A percentile compares a stretch with the other conserved stretches of the same genome.
phyloP scores from a whole-genome alignment of 2,329 filamentous ascomycete genomes.

The Zelopaecilomyces penicillatus region DNA sequence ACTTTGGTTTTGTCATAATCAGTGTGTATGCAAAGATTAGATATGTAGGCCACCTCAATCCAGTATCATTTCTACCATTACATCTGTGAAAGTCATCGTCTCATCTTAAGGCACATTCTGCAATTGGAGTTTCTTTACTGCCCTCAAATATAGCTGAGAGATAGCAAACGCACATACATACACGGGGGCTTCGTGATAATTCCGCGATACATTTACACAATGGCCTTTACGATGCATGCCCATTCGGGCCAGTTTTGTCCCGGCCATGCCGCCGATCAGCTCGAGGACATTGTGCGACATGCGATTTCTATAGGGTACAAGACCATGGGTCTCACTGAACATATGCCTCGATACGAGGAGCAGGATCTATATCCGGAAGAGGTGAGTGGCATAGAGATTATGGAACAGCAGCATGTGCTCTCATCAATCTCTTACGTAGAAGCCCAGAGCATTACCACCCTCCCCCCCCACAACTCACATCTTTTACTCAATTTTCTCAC shows the following conservation, averaged over 20 bases:
- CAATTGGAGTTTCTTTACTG: too few relatives aligned
- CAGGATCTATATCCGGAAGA: constrained; percentile 91
- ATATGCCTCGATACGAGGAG: constrained; percentile 73
- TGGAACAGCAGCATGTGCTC: too few relatives aligned
- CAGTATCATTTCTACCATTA: too few relatives aligned
- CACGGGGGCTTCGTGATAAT: too few relatives aligned
- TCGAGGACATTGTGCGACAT: constrained; percentile 74
- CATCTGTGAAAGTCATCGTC: too few relatives aligned
- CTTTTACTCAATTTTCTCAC: constrained; percentile 1
- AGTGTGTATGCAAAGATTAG: too few relatives aligned
- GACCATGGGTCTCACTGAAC: constrained; percentile 83
- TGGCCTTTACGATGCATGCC: constrained; percentile 97
- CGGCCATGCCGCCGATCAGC: constrained; percentile 72
- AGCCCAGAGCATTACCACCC: constrained; percentile 8
- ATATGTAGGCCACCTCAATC: too few relatives aligned
- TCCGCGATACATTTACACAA: constrained; percentile 26
- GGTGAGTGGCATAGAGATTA: constrained; percentile 30
- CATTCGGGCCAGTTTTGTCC: constrained; percentile 97
- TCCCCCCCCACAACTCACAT: constrained; percentile 7
- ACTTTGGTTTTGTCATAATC: too few relatives aligned
- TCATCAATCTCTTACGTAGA: not conserved
- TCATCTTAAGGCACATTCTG: too few relatives aligned
- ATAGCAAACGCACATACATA: too few relatives aligned
- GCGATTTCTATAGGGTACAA: constrained; percentile 74
- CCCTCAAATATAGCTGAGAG: too few relatives aligned